Evolutionary conservation across 805 yeast genomes (phyloP).

Genomic region (Wickerhamomyces pijperi): DNA sequence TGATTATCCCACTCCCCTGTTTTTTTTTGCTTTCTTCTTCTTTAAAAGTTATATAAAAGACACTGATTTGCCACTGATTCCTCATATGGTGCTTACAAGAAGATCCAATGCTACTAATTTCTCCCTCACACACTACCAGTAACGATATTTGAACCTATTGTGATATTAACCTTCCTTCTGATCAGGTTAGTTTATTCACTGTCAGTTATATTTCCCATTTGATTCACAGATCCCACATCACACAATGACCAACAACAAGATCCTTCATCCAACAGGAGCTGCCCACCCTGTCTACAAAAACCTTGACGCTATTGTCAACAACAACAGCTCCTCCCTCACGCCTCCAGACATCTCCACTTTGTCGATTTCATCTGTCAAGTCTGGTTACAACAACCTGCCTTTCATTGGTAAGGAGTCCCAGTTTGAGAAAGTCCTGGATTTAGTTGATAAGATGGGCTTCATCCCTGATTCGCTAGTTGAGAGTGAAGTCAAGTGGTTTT

Average conservation of each 20-base stretch:
- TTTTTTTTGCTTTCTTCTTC: too few species aligned
- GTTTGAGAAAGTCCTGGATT: conserved; percentile 70
- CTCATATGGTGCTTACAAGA: too few species aligned
- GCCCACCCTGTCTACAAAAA: conserved; percentile 1
- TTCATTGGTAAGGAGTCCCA: conserved; percentile 78
- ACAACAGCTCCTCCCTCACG: neutral
- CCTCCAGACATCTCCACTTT: conserved; percentile 28
- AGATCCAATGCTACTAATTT: too few species aligned
- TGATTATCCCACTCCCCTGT: too few species aligned
- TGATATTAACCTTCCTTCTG: too few species aligned
- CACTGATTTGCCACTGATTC: too few species aligned
- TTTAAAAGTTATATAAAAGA: too few species aligned
- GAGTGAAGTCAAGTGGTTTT: conserved; percentile 82
- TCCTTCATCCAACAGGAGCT: neutral
- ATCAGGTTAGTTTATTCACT: too few species aligned
- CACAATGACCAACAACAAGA: neutral
- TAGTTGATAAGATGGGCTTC: conserved; percentile 72
- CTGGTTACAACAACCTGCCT: conserved; percentile 66
- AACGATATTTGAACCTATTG: too few species aligned
- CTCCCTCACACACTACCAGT: too few species aligned
- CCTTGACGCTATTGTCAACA: neutral
- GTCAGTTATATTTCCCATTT: too few species aligned
- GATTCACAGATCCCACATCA: too few species aligned
- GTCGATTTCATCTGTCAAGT: conserved; percentile 28
- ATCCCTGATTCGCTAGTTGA: conserved; percentile 84